These are phyloP conservation scores for Trichoderma gracile DNA, from an alignment of 2,329 filamentous ascomycete genomes.

Conservation along the genomic window DNA sequence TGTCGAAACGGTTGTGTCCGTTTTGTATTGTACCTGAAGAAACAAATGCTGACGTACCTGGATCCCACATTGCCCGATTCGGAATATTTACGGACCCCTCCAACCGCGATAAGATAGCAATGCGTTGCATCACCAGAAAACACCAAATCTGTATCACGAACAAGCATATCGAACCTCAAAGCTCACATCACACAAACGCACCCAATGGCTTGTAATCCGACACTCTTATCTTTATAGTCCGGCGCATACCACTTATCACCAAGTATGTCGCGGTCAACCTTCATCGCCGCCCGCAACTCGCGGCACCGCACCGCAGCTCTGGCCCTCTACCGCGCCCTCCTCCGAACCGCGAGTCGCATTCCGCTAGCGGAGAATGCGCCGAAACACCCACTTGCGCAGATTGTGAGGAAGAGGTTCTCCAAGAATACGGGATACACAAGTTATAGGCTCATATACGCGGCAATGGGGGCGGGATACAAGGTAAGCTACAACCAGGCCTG, in stretches of 20 bases:
- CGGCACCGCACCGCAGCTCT: slow-evolving; percentile 60
- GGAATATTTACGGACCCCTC: slow-evolving; percentile 25
- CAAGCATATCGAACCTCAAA: no score
- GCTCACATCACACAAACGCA: neutral
- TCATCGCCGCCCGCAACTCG: slow-evolving; percentile 52
- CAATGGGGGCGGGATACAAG: slow-evolving; percentile 69
- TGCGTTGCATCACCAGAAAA: slow-evolving; percentile 15
- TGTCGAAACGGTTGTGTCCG: neutral
- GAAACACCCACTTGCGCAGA: slow-evolving; percentile 50
- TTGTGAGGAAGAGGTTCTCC: slow-evolving; percentile 63
- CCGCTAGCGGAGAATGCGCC: slow-evolving; percentile 50
- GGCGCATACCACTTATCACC: neutral
- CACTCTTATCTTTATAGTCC: neutral
- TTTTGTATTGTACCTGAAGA: neutral
- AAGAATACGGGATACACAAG: slow-evolving; percentile 61
- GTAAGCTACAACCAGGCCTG: slow-evolving; percentile 36
- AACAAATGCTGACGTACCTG: neutral
- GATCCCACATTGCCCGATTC: neutral
- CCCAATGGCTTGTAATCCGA: neutral
- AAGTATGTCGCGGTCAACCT: slow-evolving; percentile 37
- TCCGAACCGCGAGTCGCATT: slow-evolving; percentile 57
- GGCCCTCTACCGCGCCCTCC: slow-evolving; percentile 70
- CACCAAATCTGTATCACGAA: neutral
- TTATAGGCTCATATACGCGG: slow-evolving; percentile 59
- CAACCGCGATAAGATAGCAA: slow-evolving; percentile 6